Percentiles rank a stretch among this genome's conserved stretches.
Conservation (phyloP, 2,329 filamentous ascomycete genomes). For the Colletotrichum neosansevieriae region DNA sequence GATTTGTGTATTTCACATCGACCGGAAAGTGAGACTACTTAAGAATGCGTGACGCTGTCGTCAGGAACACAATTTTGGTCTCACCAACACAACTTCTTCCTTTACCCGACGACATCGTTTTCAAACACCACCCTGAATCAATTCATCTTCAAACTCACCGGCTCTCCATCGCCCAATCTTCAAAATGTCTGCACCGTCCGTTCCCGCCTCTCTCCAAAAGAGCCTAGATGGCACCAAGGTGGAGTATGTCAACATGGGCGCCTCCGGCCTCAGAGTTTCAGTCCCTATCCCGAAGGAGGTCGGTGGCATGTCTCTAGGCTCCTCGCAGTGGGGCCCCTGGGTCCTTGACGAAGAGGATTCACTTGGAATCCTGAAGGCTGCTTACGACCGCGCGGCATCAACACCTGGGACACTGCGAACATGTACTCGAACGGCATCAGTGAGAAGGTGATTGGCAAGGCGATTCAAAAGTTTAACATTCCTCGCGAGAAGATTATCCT, state of each 20-base stretch:
- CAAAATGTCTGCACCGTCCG: conserved; percentile 14
- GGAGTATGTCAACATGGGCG: conserved; percentile 55
- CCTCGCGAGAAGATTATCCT: conserved; percentile 66
- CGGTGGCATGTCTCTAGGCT: conserved; percentile 40
- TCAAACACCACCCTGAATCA: too few species aligned
- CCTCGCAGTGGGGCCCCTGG: conserved; percentile 36
- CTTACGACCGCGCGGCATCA: conserved; percentile 40
- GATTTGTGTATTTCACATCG: too few species aligned
- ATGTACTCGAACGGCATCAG: conserved; percentile 72
- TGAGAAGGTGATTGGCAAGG: conserved; percentile 74
- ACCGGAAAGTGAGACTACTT: too few species aligned
- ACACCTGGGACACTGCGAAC: conserved; percentile 61
- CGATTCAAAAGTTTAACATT: conserved; percentile 72
- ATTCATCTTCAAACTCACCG: too few species aligned
- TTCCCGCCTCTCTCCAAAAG: conserved; percentile 28
- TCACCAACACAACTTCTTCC: too few species aligned
- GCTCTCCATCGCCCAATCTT: too few species aligned
- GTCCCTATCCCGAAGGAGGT: conserved; percentile 29
- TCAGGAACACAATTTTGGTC: too few species aligned
- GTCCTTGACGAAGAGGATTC: conserved; percentile 29
- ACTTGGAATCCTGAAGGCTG: conserved; percentile 36
- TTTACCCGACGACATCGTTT: too few species aligned
- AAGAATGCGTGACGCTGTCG: too few species aligned
- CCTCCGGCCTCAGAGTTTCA: conserved; percentile 35
- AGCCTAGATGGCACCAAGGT: conserved; percentile 52